A percentile compares a stretch with the other conserved stretches of the same genome.
Conservation (phyloP, 2,329 filamentous ascomycete species). For the Fusarium vanettenii region DNA sequence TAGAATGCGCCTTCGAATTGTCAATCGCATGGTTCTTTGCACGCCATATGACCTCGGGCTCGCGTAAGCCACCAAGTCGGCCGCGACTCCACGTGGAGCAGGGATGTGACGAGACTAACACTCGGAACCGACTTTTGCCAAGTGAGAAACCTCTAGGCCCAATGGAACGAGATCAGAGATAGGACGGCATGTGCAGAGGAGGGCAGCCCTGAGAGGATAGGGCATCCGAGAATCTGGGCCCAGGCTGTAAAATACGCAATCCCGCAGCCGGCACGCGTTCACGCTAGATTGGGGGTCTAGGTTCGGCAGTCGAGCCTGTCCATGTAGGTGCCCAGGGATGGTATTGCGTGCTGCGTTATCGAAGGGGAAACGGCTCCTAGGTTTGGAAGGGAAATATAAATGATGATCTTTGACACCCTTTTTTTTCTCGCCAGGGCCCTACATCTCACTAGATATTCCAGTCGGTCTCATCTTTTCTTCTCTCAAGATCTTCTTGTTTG, state of each 20-base stretch:
- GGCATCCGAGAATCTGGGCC: not conserved
- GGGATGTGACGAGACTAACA: conserved; percentile 10
- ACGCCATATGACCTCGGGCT: conserved; percentile 29
- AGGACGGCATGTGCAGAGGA: not conserved
- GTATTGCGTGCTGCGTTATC: conserved; percentile 26
- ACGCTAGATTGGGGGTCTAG: conserved; percentile 11
- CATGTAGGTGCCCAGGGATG: not conserved
- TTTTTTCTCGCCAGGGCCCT: conserved; percentile 1
- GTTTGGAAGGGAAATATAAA: conserved; percentile 33
- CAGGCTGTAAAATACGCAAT: conserved; percentile 11
- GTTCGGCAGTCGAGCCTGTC: conserved; percentile 16
- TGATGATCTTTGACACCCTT: conserved; percentile 17
- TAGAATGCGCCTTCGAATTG: not conserved
- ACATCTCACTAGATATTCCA: not conserved
- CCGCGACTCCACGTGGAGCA: conserved; percentile 18
- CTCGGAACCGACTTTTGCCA: conserved; percentile 5
- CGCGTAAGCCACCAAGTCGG: conserved; percentile 13
- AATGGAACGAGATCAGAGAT: not conserved
- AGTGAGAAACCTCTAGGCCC: not conserved
- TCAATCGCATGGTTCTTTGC: conserved; percentile 25
- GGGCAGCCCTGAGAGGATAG: not conserved
- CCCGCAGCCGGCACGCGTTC: conserved; percentile 12
- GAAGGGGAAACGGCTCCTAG: not conserved
- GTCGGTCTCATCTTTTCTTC: not conserved
- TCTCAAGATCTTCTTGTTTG: not conserved